Evolutionary conservation across 331 rosid genomes (phyloP).

Genomic region (Cydonia oblonga): DNA sequence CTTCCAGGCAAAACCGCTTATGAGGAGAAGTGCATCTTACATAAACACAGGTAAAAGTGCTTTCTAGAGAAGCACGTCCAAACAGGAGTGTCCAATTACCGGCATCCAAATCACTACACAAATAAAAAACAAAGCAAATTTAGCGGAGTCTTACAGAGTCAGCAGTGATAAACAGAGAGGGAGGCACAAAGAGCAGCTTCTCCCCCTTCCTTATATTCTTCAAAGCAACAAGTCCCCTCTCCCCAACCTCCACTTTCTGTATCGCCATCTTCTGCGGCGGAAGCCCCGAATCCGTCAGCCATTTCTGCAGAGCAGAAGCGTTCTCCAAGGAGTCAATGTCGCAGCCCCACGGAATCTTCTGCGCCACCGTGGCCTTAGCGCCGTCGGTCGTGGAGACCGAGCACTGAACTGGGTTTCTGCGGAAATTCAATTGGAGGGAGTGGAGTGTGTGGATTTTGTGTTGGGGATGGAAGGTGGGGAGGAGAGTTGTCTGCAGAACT

Average conservation of each 20-base stretch:
- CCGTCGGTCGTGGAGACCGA: conserved; percentile 37
- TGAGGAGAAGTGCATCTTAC: background rate
- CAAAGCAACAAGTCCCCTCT: conserved; percentile 82
- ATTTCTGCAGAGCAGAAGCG: conserved; percentile 60
- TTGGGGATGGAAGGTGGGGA: conserved; percentile 33
- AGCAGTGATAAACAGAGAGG: conserved; percentile 52
- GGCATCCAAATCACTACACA: no score
- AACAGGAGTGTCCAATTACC: no score
- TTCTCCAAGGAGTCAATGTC: conserved; percentile 70
- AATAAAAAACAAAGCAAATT: no score
- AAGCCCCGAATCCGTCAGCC: conserved; percentile 74
- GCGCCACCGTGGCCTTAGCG: conserved; percentile 10
- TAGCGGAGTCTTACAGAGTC: conserved; percentile 74
- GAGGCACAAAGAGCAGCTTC: conserved; percentile 89
- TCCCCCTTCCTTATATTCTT: conserved; percentile 77
- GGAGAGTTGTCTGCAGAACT: conserved; percentile 21
- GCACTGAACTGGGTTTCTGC: conserved; percentile 31
- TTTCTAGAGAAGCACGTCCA: background rate
- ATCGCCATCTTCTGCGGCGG: conserved; percentile 90
- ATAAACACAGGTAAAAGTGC: background rate
- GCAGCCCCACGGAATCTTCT: conserved; percentile 72
- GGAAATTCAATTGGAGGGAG: conserved; percentile 14
- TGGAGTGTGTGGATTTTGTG: conserved; percentile 18
- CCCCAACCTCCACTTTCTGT: conserved; percentile 71
- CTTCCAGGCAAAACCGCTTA: no score